Evolutionary conservation across 129 eudicot genomes (phyloP).

Genomic region (Centella asiatica): DNA sequence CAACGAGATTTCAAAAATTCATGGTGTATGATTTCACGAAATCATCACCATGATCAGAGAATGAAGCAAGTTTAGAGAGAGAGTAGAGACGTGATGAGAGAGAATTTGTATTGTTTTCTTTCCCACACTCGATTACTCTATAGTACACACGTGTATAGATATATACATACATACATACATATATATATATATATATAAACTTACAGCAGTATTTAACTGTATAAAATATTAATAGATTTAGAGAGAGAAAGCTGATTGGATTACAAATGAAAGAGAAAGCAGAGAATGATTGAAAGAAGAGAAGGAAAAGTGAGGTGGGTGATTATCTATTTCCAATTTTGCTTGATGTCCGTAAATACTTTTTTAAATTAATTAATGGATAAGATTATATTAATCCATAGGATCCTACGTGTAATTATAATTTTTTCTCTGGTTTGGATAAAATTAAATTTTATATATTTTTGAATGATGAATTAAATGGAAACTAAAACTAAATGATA

Average conservation of each 20-base stretch:
- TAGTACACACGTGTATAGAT: not conserved
- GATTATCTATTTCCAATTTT: not conserved
- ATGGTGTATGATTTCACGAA: too few relatives aligned
- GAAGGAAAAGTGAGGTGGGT: not conserved
- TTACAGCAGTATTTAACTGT: not conserved
- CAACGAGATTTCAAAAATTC: constrained; percentile 21
- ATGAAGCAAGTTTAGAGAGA: constrained; percentile 20
- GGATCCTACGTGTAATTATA: not conserved
- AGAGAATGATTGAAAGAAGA: constrained; percentile 1
- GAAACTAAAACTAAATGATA: too few relatives aligned
- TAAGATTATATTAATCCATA: not conserved
- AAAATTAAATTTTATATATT: not conserved
- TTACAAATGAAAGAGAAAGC: not conserved
- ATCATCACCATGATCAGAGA: constrained; percentile 38
- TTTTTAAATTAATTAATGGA: not conserved
- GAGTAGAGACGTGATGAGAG: constrained; percentile 19
- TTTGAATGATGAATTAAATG: too few relatives aligned
- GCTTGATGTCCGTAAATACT: not conserved
- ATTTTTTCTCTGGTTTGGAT: not conserved
- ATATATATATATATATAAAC: not conserved
- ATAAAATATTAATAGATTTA: not conserved
- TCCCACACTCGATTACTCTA: constrained; percentile 7
- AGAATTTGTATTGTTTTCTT: not conserved
- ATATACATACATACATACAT: not conserved
- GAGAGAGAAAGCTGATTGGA: constrained; percentile 10